A percentile compares a stretch with the other conserved stretches of the same genome.
Conservation (phyloP, 1,139 yeast species). For the Hyphopichia pseudoburtonii region DNA sequence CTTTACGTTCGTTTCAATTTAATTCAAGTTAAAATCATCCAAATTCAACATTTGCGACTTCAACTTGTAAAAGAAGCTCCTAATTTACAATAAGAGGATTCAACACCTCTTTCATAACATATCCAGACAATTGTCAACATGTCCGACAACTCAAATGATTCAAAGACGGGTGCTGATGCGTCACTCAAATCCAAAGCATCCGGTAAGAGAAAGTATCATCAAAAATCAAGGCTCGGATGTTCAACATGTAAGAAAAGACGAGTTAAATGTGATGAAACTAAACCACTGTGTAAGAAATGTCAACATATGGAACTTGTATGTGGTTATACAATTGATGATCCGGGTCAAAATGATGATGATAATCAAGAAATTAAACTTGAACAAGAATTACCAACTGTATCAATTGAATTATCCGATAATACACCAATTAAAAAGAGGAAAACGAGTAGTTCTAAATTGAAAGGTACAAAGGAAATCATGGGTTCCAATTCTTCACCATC, state of each 20-base stretch:
- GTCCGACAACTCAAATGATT: too few relatives aligned
- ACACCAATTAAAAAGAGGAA: not conserved
- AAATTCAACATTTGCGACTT: too few relatives aligned
- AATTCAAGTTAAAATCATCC: too few relatives aligned
- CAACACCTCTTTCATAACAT: too few relatives aligned
- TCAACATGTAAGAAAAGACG: constrained; percentile 83
- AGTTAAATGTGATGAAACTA: constrained; percentile 88
- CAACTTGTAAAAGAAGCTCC: too few relatives aligned
- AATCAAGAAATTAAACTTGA: not conserved
- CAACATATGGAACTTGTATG: constrained; percentile 75
- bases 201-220: constrained; percentile 69
- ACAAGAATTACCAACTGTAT: too few relatives aligned
- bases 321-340: constrained; percentile 41
- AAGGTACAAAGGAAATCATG: not conserved
- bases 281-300: constrained; percentile 81
- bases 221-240: constrained; percentile 86
- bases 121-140: too few relatives aligned
- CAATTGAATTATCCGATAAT: too few relatives aligned
- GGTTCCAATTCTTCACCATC: constrained; percentile 1
- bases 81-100: too few relatives aligned
- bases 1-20: too few relatives aligned
- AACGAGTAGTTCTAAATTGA: not conserved
- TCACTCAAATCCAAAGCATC: too few relatives aligned
- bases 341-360: constrained; percentile 1
- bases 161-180: too few relatives aligned